phyloP scores from a whole-genome alignment of 2,329 filamentous ascomycete species.

The Aspergillus sp. region DNA sequence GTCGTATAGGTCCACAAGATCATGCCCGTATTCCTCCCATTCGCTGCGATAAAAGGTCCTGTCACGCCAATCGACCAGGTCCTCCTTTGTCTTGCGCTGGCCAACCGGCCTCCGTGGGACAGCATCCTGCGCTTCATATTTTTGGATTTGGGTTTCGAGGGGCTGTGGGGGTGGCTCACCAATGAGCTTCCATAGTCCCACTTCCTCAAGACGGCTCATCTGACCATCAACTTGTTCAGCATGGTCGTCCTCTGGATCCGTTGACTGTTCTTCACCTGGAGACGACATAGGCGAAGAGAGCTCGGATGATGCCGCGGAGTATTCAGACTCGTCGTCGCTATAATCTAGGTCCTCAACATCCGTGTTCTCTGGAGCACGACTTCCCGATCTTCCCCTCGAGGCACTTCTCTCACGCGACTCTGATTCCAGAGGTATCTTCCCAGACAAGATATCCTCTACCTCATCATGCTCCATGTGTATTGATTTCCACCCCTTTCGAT shows the following conservation, averaged over 20 bases:
- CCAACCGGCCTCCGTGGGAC: slow-evolving; percentile 23
- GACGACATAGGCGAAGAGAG: background rate
- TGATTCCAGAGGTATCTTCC: slow-evolving; percentile 9
- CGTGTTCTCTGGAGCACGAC: background rate
- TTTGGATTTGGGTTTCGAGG: slow-evolving; percentile 25
- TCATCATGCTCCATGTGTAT: slow-evolving; percentile 42
- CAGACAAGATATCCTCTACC: slow-evolving; percentile 44
- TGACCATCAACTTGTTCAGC: slow-evolving; percentile 52
- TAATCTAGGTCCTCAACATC: background rate
- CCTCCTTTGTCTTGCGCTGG: slow-evolving; percentile 37
- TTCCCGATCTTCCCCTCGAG: background rate
- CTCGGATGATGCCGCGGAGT: background rate
- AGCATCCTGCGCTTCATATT: slow-evolving; percentile 15
- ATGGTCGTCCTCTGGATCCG: slow-evolving; percentile 45
- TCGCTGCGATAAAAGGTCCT: slow-evolving; percentile 48
- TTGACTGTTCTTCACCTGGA: slow-evolving; percentile 12
- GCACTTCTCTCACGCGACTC: slow-evolving; percentile 13
- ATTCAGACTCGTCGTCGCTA: background rate
- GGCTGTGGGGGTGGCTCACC: slow-evolving; percentile 24
- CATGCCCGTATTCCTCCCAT: slow-evolving; percentile 52
- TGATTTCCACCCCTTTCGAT: slow-evolving; percentile 33
- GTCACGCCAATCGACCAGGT: slow-evolving; percentile 52
- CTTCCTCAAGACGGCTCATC: slow-evolving; percentile 49
- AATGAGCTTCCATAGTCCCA: slow-evolving; percentile 48
- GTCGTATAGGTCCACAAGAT: slow-evolving; percentile 29